These are phyloP conservation scores for Penicillium sp. DNA, from an alignment of 2,329 filamentous ascomycete species.

Conservation along the genomic window DNA sequence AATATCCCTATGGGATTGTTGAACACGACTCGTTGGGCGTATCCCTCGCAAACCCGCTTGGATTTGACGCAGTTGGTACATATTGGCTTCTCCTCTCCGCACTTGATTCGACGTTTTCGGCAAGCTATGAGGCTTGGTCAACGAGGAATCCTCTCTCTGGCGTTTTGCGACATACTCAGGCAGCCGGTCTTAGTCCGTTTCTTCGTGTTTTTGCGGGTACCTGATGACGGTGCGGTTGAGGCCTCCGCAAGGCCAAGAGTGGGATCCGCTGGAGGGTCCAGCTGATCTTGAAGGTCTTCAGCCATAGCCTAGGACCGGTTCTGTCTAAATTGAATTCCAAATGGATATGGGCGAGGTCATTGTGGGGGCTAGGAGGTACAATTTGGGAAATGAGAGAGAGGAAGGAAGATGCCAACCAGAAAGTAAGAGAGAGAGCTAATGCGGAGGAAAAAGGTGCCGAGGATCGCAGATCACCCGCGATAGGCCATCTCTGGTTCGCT, in stretches of 20 bases:
- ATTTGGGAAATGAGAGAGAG: neutral
- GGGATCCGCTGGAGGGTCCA: neutral
- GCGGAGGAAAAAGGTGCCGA: conserved; percentile 8
- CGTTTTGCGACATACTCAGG: conserved; percentile 61
- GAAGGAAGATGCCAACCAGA: neutral
- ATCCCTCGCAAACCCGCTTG: conserved; percentile 45
- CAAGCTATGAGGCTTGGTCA: conserved; percentile 59
- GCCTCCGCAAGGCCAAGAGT: conserved; percentile 10
- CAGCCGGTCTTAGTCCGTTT: conserved; percentile 91
- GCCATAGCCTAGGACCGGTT: neutral
- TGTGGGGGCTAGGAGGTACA: conserved; percentile 4
- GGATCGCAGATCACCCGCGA: conserved; percentile 8
- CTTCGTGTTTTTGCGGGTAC: conserved; percentile 40
- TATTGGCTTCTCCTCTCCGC: conserved; percentile 69
- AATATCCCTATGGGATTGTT: conserved; percentile 40
- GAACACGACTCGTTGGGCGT: conserved; percentile 42
- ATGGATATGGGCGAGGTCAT: neutral
- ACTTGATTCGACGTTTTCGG: conserved; percentile 92
- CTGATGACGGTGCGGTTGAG: conserved; percentile 17
- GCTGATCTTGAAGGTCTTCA: neutral
- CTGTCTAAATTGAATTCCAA: neutral
- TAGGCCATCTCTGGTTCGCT: neutral
- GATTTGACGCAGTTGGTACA: conserved; percentile 48
- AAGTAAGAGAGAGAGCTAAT: neutral
- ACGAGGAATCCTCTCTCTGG: conserved; percentile 1